Evolutionary conservation across 768 basidiomycete species (phyloP), one percentile per base, ranked within the genome.

Genomic region (Filobasidium floriforme): DNA sequence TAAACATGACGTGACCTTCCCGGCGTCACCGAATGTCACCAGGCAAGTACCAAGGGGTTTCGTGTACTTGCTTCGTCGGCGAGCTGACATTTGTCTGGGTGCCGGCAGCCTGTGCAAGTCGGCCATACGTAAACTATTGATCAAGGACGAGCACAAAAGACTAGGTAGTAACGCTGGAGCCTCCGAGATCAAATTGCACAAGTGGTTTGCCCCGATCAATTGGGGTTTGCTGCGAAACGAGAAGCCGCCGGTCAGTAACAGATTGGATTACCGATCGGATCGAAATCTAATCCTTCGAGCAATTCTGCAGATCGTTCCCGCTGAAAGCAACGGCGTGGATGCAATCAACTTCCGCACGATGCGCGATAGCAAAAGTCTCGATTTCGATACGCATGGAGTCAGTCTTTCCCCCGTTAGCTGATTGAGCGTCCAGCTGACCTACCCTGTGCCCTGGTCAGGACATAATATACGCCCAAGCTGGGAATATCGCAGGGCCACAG

Each of bases 121-220:
- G 70, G 85, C 89, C 76, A 84, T 99, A 70, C 83, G 82, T 41
- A 89, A 92, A 70, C 77, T 98, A 62, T 81, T 99, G 73, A 89
- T 90, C 83, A 99, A 99, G 81, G 87, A 89, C 72, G 96, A 99
- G 79, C 82, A 84, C 75, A 87, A 85, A 64, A 84, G 96, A 68
- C 79, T 98, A 43, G 96, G 96, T 54, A 91, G 90, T 79, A 87
- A 85, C 80, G 91, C 87, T 71, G 96, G 96, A 29, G 96, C 96
- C 65, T 94, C 92, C 76, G 96, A 99, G 80, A 92, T 99, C 73
- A 99, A 98, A 82, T 88, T 89, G 66, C 96, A 98, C 84, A 92
- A 90, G 77, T 99, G 96, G 96, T 99, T 99, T 81, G 81, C 82
- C 32, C 92, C 91, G 73, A 87, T 94, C 76, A 93, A 91, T 80